Base-by-base conservation (phyloP, 2,329 filamentous ascomycete genomes). In the Penicillium olsonii region DNA sequence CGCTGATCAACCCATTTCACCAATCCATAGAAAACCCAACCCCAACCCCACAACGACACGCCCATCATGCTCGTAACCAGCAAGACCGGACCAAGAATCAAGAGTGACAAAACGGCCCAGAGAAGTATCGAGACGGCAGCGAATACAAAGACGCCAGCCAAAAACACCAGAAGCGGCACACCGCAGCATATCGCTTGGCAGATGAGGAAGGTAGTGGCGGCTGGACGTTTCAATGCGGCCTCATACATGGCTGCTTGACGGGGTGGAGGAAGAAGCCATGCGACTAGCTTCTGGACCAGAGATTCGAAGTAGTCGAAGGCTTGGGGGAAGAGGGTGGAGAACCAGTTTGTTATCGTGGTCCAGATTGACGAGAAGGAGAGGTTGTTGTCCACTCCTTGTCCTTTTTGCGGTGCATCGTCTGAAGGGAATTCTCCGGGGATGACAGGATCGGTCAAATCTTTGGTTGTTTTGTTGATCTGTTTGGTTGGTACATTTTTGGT, bases 101-200 rank as follows among this genome's bases (percentile, higher is more conserved):
- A 48, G 39, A 68, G 38, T 20, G 64, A 64, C 22, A 70, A 47
- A 10, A 69, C 24, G 6, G 56, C 57, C 66, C 65, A 69, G 7
- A 69, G 52, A 10, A 68, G 11, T 11, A 65, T 45, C 5, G 67
- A 59, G 4, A 69, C 64, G 3, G 62, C 64, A 0, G 66, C 66
- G 42, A 70, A 68, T 4, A 69, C 14, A 22, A 68, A 62, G 18
- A 67, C 63, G 0, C 67, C 67, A 0, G 61, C 65, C 18, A 69
- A 31, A 17, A 69, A 69, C 0, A 69, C 58, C 10, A 70, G 43
- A 19, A 69, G 31, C n/a, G 67, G 67, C 5, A 70, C 61, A 2
- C 65, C 66, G 18, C 66, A 68, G 44, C 67, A 70, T 15, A 70
- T 60, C 35, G 63, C 42, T 42, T 70, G 67, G 24, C 65, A 67